These are phyloP conservation scores for Aspergillus sp. DNA, from an alignment of 2,329 filamentous ascomycete species.

Conservation along the genomic window DNA sequence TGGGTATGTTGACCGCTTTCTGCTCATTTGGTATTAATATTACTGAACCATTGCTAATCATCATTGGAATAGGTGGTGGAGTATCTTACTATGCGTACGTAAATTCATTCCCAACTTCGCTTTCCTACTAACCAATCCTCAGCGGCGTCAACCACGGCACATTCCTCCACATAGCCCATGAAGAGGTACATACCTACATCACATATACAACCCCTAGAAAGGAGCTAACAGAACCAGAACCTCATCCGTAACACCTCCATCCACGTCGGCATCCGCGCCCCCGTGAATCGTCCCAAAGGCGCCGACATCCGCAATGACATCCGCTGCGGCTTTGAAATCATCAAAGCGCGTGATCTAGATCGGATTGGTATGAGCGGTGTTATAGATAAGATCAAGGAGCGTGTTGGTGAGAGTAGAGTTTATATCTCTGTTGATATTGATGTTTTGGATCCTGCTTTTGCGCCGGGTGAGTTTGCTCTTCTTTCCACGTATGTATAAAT, in stretches of 20 bases:
- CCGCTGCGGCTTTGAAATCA: constrained; percentile 15
- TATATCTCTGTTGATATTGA: constrained; percentile 32
- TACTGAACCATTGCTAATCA: too few relatives aligned
- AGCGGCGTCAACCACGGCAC: constrained; percentile 18
- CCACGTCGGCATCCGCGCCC: background rate
- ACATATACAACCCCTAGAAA: too few relatives aligned
- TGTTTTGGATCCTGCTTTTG: constrained; percentile 2
- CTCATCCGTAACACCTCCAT: background rate
- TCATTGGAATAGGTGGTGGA: background rate
- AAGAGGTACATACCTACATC: constrained; percentile 10
- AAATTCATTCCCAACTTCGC: too few relatives aligned
- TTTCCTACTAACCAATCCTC: too few relatives aligned
- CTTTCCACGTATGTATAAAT: too few relatives aligned
- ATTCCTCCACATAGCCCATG: constrained; percentile 21
- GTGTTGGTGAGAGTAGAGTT: constrained; percentile 16
- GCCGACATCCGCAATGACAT: constrained; percentile 19
- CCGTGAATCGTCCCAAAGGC: constrained; percentile 11
- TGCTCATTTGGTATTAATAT: too few relatives aligned
- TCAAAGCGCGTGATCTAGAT: constrained; percentile 21
- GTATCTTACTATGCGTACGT: background rate
- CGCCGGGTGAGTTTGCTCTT: too few relatives aligned
- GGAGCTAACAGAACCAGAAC: too few relatives aligned
- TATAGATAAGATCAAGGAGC: constrained; percentile 11
- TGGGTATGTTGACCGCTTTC: too few relatives aligned
- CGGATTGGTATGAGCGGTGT: constrained; percentile 18